Evolutionary conservation across 805 yeast species (phyloP), one percentile per base, ranked within the genome.

Genomic region (Candida maltosa): DNA sequence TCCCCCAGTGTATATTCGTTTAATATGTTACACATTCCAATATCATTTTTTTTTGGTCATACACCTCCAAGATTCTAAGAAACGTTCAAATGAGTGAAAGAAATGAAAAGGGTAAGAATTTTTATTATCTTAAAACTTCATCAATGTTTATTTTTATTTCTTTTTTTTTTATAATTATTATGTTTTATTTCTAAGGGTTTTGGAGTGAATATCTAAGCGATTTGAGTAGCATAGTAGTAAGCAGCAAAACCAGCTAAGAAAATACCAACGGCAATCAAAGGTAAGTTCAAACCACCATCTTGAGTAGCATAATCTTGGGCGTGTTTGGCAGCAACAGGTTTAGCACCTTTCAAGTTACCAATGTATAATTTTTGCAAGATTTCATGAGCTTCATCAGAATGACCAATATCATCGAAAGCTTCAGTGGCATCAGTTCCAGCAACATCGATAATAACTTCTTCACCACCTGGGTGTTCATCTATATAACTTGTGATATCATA

Each of bases 341-440:
- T 52, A 26, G 74, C 73, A 31, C 80, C 85, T 53, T 88, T 89
- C 34, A 91, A 71, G 35, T 74, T 80, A 46, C 98, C 98, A 40
- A 93, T 74, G 47, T 75, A 69, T 54, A 87, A 66, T 26, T 75
- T 78, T 29, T 65, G 70, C 51, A 93, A 69, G 48, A 83, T 70
- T 50, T 83, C 93, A 49, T 80, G 79, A 26, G 99, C 97, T 48
- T 89, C 96, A 44, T 89, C 97, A 23, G 97, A 87, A 66, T 93
- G 99, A 23, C 99, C 99, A 56, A 93, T 89, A 54, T 87, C 96
- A 47, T 67, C 59, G 44, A 67, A 68, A 3, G 69, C 71, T 47
- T 65, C 72, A 32, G 72, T 68, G 34, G 71, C 70, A 46, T 67
- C 72, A 11, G 54, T 50, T 19, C 73, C 73, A 16, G 70, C 73